These are phyloP conservation scores for Inosperma sp. DNA, from an alignment of 768 basidiomycete genomes.

Conservation along the genomic window DNA sequence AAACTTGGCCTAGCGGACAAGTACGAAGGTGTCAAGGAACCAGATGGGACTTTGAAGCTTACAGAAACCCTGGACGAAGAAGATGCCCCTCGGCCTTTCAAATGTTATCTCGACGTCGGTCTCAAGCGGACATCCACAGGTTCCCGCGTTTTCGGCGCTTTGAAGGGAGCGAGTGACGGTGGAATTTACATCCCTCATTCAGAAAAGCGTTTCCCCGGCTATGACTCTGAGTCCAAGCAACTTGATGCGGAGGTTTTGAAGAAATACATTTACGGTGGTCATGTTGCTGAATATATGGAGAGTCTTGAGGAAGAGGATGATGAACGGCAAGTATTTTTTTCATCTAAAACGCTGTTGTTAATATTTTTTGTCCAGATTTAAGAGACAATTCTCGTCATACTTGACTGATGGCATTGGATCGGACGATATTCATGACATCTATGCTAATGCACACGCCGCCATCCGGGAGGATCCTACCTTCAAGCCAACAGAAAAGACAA, in stretches of 20 bases:
- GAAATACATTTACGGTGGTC: constrained; percentile 97
- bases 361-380: constrained; percentile 55
- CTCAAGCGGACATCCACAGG: constrained; percentile 97
- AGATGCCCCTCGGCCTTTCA: constrained; percentile 97
- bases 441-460: constrained; percentile 85
- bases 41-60: constrained; percentile 77
- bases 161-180: constrained; percentile 98
- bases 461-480: constrained; percentile 94
- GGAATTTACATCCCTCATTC: constrained; percentile 98
- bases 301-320: constrained; percentile 99
- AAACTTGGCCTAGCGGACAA: constrained; percentile 98
- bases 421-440: constrained; percentile 97
- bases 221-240: constrained; percentile 87
- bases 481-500: constrained; percentile 83
- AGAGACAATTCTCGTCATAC: constrained; percentile 95
- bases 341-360: not conserved
- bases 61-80: constrained; percentile 89
- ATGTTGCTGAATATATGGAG: constrained; percentile 99
- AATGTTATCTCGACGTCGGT: constrained; percentile 97
- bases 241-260: constrained; percentile 92
- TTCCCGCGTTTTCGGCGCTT: constrained; percentile 93
- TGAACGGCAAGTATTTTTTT: constrained; percentile 58
- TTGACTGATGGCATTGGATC: constrained; percentile 94
- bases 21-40: constrained; percentile 91
- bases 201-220: constrained; percentile 97